Percentiles rank a stretch among this genome's conserved stretches.
Evolutionary conservation across 768 basidiomycete species (phyloP).

Genomic region (Leccinum pellstonianum): DNA sequence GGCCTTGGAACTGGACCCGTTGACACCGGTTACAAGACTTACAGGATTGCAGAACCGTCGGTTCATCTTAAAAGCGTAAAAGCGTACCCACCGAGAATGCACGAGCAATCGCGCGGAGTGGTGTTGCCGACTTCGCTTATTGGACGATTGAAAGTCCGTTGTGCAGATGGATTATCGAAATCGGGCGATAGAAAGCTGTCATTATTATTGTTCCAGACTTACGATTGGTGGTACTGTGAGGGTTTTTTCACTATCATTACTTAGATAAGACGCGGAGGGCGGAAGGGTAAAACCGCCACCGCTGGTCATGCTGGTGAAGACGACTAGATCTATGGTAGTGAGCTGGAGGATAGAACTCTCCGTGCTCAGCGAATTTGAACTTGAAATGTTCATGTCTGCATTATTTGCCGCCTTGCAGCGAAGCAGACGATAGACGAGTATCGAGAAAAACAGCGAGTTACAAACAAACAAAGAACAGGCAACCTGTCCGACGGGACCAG

Average conservation of each 20-base stretch:
- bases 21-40: neutral
- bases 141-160: neutral
- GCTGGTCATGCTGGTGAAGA: neutral
- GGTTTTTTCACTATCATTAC: neutral
- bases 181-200: neutral
- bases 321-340: slow-evolving; percentile 13
- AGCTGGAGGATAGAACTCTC: slow-evolving; percentile 1
- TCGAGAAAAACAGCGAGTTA: slow-evolving; percentile 12
- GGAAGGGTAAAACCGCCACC: neutral
- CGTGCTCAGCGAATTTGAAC: neutral
- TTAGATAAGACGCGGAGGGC: neutral
- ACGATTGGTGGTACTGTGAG: neutral
- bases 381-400: neutral
- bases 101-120: neutral
- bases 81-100: neutral
- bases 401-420: neutral
- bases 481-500: slow-evolving; percentile 8
- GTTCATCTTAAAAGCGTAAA: neutral
- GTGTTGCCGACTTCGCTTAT: neutral
- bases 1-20: neutral
- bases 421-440: slow-evolving; percentile 9
- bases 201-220: neutral
- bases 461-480: slow-evolving; percentile 16
- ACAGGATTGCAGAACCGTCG: neutral
- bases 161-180: neutral